Percentiles rank a stretch among this genome's conserved stretches.
Evolutionary conservation across 225 moss, liverwort and hornwort species (phyloP).

Genomic region (Pseudoscleropodium purum): DNA sequence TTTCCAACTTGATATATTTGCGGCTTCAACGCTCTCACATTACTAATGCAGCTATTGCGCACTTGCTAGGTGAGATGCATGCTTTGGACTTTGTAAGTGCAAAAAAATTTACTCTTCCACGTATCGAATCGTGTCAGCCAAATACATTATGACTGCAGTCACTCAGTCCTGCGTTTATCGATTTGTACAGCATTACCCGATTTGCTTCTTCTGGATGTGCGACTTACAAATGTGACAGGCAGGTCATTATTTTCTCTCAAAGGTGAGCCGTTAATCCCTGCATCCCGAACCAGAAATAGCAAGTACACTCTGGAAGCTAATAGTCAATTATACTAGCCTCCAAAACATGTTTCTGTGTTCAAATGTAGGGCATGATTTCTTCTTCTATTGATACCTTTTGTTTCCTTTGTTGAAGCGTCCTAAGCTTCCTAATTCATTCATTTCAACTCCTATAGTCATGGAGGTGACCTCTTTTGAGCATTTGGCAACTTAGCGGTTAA

Average conservation of each 20-base stretch:
- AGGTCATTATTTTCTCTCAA: constrained; percentile 36
- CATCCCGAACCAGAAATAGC: background rate
- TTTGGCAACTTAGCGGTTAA: background rate
- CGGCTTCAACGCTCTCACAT: constrained; percentile 46
- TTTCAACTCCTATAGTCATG: background rate
- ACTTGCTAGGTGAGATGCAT: constrained; percentile 43
- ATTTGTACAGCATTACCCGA: constrained; percentile 35
- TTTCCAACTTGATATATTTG: constrained; percentile 40
- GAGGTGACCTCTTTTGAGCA: background rate
- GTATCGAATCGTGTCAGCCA: background rate
- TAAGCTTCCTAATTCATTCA: background rate
- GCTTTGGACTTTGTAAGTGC: background rate
- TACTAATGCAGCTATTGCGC: constrained; percentile 39
- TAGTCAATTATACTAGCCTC: background rate
- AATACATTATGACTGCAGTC: background rate
- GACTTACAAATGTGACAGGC: constrained; percentile 31
- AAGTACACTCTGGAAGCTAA: background rate
- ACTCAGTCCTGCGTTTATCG: background rate
- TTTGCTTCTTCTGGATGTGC: constrained; percentile 57
- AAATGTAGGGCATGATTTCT: background rate
- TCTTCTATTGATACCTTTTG: background rate
- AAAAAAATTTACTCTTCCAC: background rate
- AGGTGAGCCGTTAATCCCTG: constrained; percentile 15
- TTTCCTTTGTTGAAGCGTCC: background rate
- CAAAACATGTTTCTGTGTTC: background rate